phyloP scores from a whole-genome alignment of 805 yeast genomes.

The Tetrapisispora iriomotensis region DNA sequence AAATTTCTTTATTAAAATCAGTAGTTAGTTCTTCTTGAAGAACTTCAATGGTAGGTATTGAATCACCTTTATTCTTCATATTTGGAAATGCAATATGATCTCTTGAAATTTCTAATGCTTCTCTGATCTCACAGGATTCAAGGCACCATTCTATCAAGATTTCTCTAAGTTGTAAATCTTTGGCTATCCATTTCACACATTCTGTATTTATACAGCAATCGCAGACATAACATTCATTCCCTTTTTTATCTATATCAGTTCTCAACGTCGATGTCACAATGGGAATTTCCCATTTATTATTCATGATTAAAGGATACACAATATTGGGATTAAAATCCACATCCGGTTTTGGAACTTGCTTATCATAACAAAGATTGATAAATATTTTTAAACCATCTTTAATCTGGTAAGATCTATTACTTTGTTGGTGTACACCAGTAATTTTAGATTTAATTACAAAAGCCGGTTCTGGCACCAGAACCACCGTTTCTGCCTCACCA shows the following conservation, averaged over 20 bases:
- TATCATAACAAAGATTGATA: conserved; percentile 64
- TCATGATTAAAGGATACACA: conserved; percentile 54
- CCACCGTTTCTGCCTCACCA: conserved; percentile 11
- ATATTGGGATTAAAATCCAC: conserved; percentile 42
- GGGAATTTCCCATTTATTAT: conserved; percentile 79
- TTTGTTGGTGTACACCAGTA: conserved; percentile 27
- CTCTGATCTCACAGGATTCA: conserved; percentile 60
- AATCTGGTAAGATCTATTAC: conserved; percentile 3
- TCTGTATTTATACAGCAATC: conserved; percentile 70
- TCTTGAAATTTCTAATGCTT: conserved; percentile 46
- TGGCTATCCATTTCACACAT: conserved; percentile 52
- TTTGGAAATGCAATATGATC: conserved; percentile 57
- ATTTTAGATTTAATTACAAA: conserved; percentile 64
- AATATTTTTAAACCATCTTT: conserved; percentile 47
- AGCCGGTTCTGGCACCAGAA: conserved; percentile 47
- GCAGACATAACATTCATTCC: conserved; percentile 50
- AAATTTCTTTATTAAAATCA: conserved; percentile 30
- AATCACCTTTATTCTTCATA: conserved; percentile 56
- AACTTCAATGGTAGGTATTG: conserved; percentile 37
- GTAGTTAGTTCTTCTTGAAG: conserved; percentile 36
- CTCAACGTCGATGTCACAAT: conserved; percentile 55
- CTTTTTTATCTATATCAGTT: conserved; percentile 57
- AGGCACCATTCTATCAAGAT: conserved; percentile 77
- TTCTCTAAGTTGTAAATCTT: conserved; percentile 48
- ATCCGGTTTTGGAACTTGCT: conserved; percentile 55